Base-by-base conservation (phyloP, 2,329 filamentous ascomycete species). In the Phialophora macrospora region DNA sequence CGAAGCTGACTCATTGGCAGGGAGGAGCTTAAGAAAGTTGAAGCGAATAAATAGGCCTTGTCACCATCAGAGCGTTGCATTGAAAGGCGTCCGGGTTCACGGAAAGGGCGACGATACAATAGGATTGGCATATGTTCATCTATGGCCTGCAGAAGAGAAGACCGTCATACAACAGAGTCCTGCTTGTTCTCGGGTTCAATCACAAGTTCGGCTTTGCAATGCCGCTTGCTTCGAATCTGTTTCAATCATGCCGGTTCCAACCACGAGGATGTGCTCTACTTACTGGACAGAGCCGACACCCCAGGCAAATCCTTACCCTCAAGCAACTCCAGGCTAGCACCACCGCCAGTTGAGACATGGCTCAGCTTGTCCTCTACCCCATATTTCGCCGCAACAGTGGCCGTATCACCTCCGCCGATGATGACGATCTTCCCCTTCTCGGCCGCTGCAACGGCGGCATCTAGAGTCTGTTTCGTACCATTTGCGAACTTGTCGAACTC, bases 291-390 rank as follows among this genome's bases (percentile, higher is more conserved):
- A 74, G 94, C 94, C 76, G 86, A 84, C 70, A 99, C 93, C 84
- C 95, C 95, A 64, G 95, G 95, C 76, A 99, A 85, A 71, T 92
- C 94, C 87, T 99, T 99, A 81, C 95, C 95, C 87, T 99, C 95
- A 70, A 99, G 88, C 75, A 99, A 84, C 86, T 99, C 95, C 76
- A 99, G 85, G 74, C 90, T 94, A 72, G 95, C 95, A 82, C 95
- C 95, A 76, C 95, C 95, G 73, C 95, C 95, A 34, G 95, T 99
- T 58, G 93, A 97, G 70, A 99, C 95, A 83, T 99, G 95, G 84
- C 93, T 97, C 77, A 98, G 87, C 88, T 98, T 96, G 81, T 92
- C 88, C 86, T 99, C 95, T 70, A 92, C 94, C 62, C 89, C 89
- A 80, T 97, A 99, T 86, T 99, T 97, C 79, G 93, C 94, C 62